Conservation (phyloP, 495 filamentous ascomycete genomes). For the Baudoinia panamericana region DNA sequence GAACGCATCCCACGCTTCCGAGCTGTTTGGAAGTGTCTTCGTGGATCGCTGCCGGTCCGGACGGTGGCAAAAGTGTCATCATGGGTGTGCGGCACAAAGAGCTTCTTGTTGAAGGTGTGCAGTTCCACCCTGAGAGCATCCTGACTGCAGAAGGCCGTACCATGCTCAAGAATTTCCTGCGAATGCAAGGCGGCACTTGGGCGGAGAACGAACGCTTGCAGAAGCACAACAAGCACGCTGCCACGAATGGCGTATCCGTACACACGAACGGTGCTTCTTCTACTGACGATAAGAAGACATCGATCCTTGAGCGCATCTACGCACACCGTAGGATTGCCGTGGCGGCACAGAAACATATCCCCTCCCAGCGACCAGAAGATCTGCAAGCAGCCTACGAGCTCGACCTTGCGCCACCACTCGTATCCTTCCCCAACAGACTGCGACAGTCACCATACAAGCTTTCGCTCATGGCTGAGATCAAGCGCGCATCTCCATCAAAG, state of each 20-base stretch:
- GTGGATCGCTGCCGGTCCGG: conserved; percentile 47
- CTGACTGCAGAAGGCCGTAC: conserved; percentile 72
- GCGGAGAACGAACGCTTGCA: conserved; percentile 47
- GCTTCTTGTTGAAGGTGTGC: conserved; percentile 78
- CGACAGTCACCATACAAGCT: conserved; percentile 67
- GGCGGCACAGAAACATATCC: conserved; percentile 69
- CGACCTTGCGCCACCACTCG: conserved; percentile 70
- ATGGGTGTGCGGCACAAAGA: conserved; percentile 96
- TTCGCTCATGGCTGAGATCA: conserved; percentile 92
- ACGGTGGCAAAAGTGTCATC: conserved; percentile 65
- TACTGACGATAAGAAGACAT: conserved; percentile 44
- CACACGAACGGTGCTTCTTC: conserved; percentile 18
- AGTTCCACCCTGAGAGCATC: conserved; percentile 97
- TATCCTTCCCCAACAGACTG: conserved; percentile 68
- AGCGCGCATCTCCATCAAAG: conserved; percentile 91
- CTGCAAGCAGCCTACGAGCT: conserved; percentile 79
- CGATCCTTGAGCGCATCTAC: conserved; percentile 87
- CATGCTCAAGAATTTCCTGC: conserved; percentile 88
- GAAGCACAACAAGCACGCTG: conserved; percentile 14
- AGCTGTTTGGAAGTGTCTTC: conserved; percentile 80
- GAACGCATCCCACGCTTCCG: conserved; percentile 79
- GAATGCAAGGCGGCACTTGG: conserved; percentile 82
- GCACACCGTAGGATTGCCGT: conserved; percentile 66
- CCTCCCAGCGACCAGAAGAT: conserved; percentile 68
- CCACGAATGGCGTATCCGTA: conserved; percentile 19